Base-by-base conservation (phyloP, 140 eudicot genomes). In the Bidens hawaiensis region DNA sequence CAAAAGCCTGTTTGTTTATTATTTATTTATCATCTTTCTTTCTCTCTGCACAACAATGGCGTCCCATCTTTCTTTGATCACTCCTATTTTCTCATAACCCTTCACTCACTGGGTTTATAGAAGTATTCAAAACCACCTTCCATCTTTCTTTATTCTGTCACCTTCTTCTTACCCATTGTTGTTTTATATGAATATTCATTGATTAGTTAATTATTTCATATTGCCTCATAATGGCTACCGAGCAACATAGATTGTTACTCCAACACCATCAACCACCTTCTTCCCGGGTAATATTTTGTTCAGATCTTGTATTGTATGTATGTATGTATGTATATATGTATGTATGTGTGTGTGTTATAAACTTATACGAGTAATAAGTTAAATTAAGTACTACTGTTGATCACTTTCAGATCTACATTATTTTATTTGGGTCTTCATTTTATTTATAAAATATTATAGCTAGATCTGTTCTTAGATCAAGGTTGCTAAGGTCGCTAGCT, bases 221-320 rank as follows among this genome's bases (percentile, higher is more conserved):
- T 43, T 36, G 4, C 22, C 4, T 7, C 6, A 28, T 22, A 36
- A 83, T 83, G 90, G 90, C 76, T 41, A 70, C 90, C 0, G 90
- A 83, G 78, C 86, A 77, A 54, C 81, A 55, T 22, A 69, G 90
- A 55, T 83, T 83, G 67, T 79, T 75, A 65, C 84, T 69, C 27
- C 64, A 33, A 31, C 84, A 67, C 6, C 85, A 80, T 19, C 81
- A 70, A 49, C 78, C 81, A 23, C 40, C 74, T 22, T 70, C 83
- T 36, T 75, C 83, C 43, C 78, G 90, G 84, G 90, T 83, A 79
- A 64, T 24, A n/a, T 36, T 42, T 36, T 66, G 30, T 59, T 59
- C 74, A 74, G 78, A 66, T 74, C 74, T 60, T 48, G 9, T 48
- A 16, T 34, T 56, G 12, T 43, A 24, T 16, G 34, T 48, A 30